Conservation (phyloP, 805 yeast genomes). For the Naumovozyma baii region DNA sequence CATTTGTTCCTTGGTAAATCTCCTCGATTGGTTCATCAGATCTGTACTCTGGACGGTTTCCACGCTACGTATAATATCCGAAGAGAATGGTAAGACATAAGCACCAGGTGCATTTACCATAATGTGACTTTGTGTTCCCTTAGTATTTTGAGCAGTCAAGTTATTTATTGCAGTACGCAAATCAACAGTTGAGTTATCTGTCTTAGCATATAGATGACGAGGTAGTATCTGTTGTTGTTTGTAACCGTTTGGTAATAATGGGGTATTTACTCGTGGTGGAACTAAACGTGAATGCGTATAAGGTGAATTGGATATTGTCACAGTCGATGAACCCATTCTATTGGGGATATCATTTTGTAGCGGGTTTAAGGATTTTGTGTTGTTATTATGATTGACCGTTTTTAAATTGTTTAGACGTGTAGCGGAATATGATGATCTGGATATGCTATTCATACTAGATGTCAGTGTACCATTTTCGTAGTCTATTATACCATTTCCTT, state of each 20-base stretch:
- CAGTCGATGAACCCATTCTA: conserved; percentile 9
- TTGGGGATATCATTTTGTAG: neutral
- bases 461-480: conserved; percentile 24
- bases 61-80: conserved; percentile 22
- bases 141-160: conserved; percentile 22
- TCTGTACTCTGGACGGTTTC: conserved; percentile 30
- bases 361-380: neutral
- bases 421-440: neutral
- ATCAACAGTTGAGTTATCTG: conserved; percentile 6
- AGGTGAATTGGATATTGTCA: neutral
- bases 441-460: neutral
- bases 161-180: conserved; percentile 14
- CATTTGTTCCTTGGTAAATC: conserved; percentile 18
- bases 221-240: conserved; percentile 16
- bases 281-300: neutral
- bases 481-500: conserved; percentile 28
- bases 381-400: neutral
- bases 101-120: conserved; percentile 23
- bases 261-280: neutral
- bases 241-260: conserved; percentile 9
- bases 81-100: conserved; percentile 18
- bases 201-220: conserved; percentile 16
- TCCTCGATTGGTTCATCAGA: conserved; percentile 18
- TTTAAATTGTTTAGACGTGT: neutral
- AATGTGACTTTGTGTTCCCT: conserved; percentile 12